Evolutionary conservation across 2,329 filamentous ascomycete species (phyloP).

Genomic region (Trichophyton verrucosum): DNA sequence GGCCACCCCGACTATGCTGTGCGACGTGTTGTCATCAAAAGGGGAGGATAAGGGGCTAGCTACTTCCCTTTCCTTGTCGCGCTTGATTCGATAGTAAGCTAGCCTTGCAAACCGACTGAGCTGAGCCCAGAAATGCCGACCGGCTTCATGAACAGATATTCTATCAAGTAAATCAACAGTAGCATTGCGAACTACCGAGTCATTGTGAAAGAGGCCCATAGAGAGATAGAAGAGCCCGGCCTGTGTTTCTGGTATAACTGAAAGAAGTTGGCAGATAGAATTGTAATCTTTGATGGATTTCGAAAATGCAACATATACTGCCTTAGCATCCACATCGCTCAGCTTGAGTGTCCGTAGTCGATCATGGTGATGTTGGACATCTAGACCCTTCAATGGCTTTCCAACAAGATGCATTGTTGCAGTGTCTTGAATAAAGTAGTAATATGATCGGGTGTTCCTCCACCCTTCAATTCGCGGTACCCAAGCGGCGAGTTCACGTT

Average conservation of each 20-base stretch:
- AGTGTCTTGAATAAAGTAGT: constrained; percentile 75
- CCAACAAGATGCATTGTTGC: constrained; percentile 29
- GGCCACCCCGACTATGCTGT: constrained; percentile 27
- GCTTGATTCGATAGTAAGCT: constrained; percentile 66
- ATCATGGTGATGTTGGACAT: constrained; percentile 86
- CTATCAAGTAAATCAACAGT: constrained; percentile 71
- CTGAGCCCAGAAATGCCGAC: constrained; percentile 80
- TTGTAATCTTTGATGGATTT: constrained; percentile 67
- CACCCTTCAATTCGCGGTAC: constrained; percentile 91
- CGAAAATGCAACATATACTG: constrained; percentile 72
- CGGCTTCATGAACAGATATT: constrained; percentile 75
- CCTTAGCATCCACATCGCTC: constrained; percentile 59
- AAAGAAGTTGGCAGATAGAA: constrained; percentile 72
- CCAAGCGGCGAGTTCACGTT: constrained; percentile 79
- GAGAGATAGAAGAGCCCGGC: constrained; percentile 84
- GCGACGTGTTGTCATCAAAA: constrained; percentile 17
- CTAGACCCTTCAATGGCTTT: constrained; percentile 36
- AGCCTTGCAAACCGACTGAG: constrained; percentile 81
- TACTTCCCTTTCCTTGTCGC: constrained; percentile 39
- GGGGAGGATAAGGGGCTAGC: constrained; percentile 17
- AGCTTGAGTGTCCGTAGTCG: constrained; percentile 73
- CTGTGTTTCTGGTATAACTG: constrained; percentile 71
- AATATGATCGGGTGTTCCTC: constrained; percentile 91
- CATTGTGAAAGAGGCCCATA: constrained; percentile 82
- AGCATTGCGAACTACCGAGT: constrained; percentile 61